Percentiles rank a stretch among this genome's conserved stretches.
phyloP scores from a whole-genome alignment of 2,329 filamentous ascomycete genomes.

The Macrophomina tecta region DNA sequence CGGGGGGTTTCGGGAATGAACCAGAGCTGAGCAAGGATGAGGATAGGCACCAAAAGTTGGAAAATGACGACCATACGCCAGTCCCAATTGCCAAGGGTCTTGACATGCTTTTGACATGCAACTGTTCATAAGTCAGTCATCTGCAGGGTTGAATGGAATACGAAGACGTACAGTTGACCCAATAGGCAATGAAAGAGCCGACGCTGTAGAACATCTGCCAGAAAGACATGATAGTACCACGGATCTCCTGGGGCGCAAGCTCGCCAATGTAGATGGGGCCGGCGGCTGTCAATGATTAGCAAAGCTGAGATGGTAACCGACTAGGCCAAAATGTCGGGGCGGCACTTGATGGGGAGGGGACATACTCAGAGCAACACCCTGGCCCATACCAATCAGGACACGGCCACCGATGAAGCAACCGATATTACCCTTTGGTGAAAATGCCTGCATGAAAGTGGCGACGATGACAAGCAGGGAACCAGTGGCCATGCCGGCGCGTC shows the following conservation, averaged over 20 bases:
- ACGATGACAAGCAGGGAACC: conserved; percentile 70
- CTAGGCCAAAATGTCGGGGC: neutral
- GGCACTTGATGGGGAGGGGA: conserved; percentile 24
- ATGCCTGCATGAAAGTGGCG: conserved; percentile 72
- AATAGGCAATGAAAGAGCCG: conserved; percentile 69
- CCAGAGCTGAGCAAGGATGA: conserved; percentile 65
- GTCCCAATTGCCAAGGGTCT: conserved; percentile 70
- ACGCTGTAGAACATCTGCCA: conserved; percentile 74
- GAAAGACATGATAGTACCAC: conserved; percentile 71
- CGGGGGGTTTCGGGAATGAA: conserved; percentile 59
- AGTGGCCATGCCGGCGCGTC: conserved; percentile 68
- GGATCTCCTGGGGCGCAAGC: conserved; percentile 67
- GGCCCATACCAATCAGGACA: conserved; percentile 72
- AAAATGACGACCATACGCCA: conserved; percentile 77
- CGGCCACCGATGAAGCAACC: conserved; percentile 72
- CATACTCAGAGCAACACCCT: conserved; percentile 69
- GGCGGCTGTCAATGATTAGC: conserved; percentile 54
- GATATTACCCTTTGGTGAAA: conserved; percentile 65
- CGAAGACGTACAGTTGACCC: conserved; percentile 50
- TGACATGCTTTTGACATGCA: conserved; percentile 62
- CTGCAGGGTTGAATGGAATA: neutral
- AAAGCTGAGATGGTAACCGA: neutral
- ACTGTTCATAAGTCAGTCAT: conserved; percentile 52
- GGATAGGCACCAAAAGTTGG: conserved; percentile 69
- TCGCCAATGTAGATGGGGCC: conserved; percentile 76